Evolutionary conservation across 2,329 filamentous ascomycete species (phyloP), one percentile per base, ranked within the genome.

Genomic region (Grosmannia clavigera): DNA sequence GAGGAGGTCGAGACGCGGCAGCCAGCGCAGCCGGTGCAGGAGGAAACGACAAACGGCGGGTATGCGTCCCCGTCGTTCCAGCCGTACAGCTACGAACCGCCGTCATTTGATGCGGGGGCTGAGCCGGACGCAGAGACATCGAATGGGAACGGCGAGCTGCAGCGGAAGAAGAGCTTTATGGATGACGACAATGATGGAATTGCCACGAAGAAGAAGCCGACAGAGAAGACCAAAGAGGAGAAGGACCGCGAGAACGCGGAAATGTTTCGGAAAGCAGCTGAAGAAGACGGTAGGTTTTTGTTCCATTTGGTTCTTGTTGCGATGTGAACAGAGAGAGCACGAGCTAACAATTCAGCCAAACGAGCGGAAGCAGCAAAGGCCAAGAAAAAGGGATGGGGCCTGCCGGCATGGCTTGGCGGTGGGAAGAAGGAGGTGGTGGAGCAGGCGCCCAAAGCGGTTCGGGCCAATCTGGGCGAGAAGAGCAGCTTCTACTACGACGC

Each of bases 401-500:
- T 96, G 61, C 81, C 83, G 38, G 85, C 90, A 57, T 96, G 92
- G 91, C 95, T 87, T 67, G 87, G 87, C 65, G 80, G 81, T 61
- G 72, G 74, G 63, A 82, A 84, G 67, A 85, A 88, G 70, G 82
- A 87, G n/a, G 65, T 74, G n/a, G 74, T 73, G 5, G 60, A 85
- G 68, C 81, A 85, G n/a, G 71, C 77, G 5, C 79, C 78, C 69
- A 86, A 86, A 68, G 76, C 92, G n/a, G 89, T 96, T 71, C 85
- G 83, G 66, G 94, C 95, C 63, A 99, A 99, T 69, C 81, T 99
- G 10, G 95, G 92, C 63, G 95, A 99, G 72, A 84, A 94, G 69
- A 96, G 84, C 71, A 90, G 85, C 54, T 96, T 99, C 72, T 87
- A 92, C 66, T 99, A 94, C 68, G 94, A 99, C 69, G 88, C 91